These are phyloP conservation scores for Skeletonema costatum DNA, from an alignment of 108 stramenopile genomes.

Conservation along the genomic window DNA sequence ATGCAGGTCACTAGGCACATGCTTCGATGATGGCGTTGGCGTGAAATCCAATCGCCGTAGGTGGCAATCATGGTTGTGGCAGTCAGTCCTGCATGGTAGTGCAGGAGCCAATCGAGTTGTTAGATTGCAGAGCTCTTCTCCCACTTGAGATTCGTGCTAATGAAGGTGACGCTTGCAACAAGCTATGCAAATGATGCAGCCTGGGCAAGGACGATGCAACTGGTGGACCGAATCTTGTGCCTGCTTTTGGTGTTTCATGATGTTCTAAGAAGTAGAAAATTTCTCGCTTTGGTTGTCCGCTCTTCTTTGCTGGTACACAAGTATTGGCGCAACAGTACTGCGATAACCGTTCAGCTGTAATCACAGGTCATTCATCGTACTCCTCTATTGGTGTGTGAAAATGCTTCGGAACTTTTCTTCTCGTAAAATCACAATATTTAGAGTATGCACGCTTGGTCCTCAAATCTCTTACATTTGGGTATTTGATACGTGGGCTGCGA, in stretches of 20 bases:
- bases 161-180: not conserved
- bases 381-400: not conserved
- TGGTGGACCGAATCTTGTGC: conserved; percentile 13
- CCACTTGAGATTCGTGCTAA: not conserved
- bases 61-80: conserved; percentile 28
- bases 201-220: conserved; percentile 1
- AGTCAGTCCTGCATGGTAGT: conserved; percentile 1
- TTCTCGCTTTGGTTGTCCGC: not conserved
- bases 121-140: not conserved
- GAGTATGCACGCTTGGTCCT: not conserved
- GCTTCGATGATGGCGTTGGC: conserved; percentile 16
- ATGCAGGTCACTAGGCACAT: conserved; percentile 20
- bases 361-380: not conserved
- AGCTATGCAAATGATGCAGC: not conserved
- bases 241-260: conserved; percentile 18
- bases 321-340: conserved; percentile 5
- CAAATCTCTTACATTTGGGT: not conserved
- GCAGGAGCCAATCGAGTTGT: conserved; percentile 17
- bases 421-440: not conserved
- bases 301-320: conserved; percentile 11
- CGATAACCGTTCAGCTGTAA: not conserved
- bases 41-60: conserved; percentile 3
- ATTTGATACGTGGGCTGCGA: conserved; percentile 5
- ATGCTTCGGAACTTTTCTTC: not conserved
- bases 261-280: conserved; percentile 1